A percentile compares a stretch with the other conserved stretches of the same genome.
phyloP scores from a whole-genome alignment of 768 basidiomycete genomes.

The Hericium rajendrae region DNA sequence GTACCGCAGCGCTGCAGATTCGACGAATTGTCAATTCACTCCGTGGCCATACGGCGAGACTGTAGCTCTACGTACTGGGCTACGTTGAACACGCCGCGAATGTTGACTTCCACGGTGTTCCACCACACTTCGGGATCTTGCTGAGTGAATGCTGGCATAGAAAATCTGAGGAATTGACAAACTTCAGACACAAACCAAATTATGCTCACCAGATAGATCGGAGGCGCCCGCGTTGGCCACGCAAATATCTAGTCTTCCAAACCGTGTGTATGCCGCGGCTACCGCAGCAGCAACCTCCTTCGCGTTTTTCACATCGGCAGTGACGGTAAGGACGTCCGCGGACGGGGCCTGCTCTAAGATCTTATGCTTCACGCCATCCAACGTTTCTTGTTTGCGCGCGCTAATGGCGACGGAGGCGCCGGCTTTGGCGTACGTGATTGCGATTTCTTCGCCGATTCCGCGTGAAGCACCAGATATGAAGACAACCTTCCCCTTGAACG shows the following conservation, averaged over 20 bases:
- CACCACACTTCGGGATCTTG: constrained; percentile 4
- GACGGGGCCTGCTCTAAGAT: constrained; percentile 9
- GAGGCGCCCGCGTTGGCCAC: constrained; percentile 20
- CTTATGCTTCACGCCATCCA: constrained; percentile 15
- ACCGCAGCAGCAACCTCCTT: constrained; percentile 18
- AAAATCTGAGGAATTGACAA: background rate
- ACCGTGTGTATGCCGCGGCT: constrained; percentile 13
- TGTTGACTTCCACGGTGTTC: constrained; percentile 2
- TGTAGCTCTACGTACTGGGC: constrained; percentile 3
- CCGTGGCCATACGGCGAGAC: background rate
- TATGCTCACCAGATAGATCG: background rate
- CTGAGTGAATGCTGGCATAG: background rate
- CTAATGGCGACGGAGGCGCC: constrained; percentile 20
- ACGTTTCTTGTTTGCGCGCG: constrained; percentile 11
- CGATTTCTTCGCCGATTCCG: constrained; percentile 20
- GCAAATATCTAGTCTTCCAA: constrained; percentile 21
- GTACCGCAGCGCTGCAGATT: background rate
- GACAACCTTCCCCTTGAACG: constrained; percentile 19
- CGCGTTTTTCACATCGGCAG: constrained; percentile 18
- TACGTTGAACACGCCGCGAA: constrained; percentile 4
- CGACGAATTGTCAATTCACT: background rate
- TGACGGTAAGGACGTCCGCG: constrained; percentile 13
- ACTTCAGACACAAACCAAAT: background rate
- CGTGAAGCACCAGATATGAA: constrained; percentile 19
- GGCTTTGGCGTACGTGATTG: constrained; percentile 18